These are phyloP conservation scores for Acacia crassicarpa DNA, from an alignment of 306 rosid species.

Conservation along the genomic window DNA sequence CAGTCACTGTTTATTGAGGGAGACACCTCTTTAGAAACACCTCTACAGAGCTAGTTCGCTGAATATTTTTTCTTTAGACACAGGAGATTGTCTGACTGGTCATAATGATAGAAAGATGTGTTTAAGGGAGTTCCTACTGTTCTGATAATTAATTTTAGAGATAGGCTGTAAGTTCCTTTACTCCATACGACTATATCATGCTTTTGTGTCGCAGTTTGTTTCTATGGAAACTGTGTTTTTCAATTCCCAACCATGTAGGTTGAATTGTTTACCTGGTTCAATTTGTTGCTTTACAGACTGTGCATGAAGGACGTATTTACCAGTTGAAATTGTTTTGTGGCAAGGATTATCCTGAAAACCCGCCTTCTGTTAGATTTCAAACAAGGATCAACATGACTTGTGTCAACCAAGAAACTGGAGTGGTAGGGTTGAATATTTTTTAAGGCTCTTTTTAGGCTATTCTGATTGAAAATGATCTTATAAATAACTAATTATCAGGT, in stretches of 20 bases:
- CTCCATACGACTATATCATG: not conserved
- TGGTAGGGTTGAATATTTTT: constrained; percentile 53
- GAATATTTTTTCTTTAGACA: no score
- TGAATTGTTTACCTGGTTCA: constrained; percentile 11
- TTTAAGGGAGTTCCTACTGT: not conserved
- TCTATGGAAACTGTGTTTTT: not conserved
- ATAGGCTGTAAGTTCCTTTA: not conserved
- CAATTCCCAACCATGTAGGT: not conserved
- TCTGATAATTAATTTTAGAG: not conserved
- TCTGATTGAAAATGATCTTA: constrained; percentile 41
- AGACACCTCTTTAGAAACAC: not conserved
- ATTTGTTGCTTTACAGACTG: constrained; percentile 62
- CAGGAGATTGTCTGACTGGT: not conserved
- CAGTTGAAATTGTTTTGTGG: constrained; percentile 94
- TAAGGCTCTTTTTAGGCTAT: not conserved
- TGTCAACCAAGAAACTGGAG: constrained; percentile 83
- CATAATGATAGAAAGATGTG: not conserved
- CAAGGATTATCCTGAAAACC: constrained; percentile 85
- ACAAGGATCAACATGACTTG: constrained; percentile 93
- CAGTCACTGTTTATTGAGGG: not conserved
- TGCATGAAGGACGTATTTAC: constrained; percentile 92
- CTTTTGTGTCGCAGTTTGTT: not conserved
- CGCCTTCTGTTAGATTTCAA: constrained; percentile 93
- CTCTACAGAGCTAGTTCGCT: no score
- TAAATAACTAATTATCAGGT: constrained; percentile 55